Percentiles rank a stretch among this genome's conserved stretches.
Conservation (phyloP, 2,329 filamentous ascomycete genomes). For the Rugonectria rugulosa region DNA sequence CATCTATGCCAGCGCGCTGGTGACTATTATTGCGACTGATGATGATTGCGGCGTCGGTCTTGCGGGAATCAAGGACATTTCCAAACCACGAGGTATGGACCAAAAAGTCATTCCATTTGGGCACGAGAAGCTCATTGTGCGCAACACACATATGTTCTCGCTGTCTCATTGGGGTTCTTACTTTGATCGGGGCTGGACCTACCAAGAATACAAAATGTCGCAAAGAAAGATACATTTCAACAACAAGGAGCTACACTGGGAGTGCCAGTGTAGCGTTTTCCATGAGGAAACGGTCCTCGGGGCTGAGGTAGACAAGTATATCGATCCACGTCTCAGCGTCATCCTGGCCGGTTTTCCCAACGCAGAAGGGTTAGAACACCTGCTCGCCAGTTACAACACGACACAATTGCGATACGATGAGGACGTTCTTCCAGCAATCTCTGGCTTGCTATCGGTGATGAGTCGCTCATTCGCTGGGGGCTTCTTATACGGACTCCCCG, state of each 20-base stretch:
- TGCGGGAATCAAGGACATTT: not conserved
- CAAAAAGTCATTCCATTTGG: conserved; percentile 15
- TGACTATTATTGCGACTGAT: conserved; percentile 15
- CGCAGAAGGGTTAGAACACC: not conserved
- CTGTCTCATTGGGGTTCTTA: not conserved
- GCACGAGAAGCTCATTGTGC: not conserved
- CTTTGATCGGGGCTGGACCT: conserved; percentile 20
- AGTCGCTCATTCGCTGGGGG: conserved; percentile 13
- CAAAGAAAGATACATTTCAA: conserved; percentile 6
- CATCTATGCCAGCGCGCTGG: conserved; percentile 6
- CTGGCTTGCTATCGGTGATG: not conserved
- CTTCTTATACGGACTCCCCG: conserved; percentile 12
- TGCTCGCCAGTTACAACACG: not conserved
- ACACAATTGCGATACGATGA: conserved; percentile 3
- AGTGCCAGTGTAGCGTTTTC: conserved; percentile 13
- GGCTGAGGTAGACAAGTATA: not conserved
- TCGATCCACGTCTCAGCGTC: not conserved
- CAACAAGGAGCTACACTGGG: not conserved
- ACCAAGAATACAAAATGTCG: conserved; percentile 9
- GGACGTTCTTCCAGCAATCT: conserved; percentile 13
- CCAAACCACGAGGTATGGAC: not conserved
- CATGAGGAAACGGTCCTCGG: not conserved
- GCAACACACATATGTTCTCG: not conserved
- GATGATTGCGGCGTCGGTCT: not conserved
- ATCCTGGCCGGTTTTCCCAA: conserved; percentile 7